Evolutionary conservation across 2,329 filamentous ascomycete species (phyloP), one percentile per base, ranked within the genome.

Genomic region (Didymella segeticola): DNA sequence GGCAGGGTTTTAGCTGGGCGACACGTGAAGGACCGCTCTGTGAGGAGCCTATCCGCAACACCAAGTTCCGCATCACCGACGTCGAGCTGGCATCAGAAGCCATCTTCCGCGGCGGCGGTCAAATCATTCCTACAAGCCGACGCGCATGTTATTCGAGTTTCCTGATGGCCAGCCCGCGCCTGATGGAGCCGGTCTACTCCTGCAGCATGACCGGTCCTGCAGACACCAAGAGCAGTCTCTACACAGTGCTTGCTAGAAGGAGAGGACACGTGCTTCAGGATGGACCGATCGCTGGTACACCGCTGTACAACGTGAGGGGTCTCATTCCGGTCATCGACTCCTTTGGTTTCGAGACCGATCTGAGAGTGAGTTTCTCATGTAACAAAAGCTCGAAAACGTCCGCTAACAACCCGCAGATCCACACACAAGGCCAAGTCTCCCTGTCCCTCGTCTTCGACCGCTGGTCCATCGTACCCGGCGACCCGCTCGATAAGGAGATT

Each of bases 41-140:
- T 75, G 95, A 99, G 88, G 95, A 99, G 80, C 95, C 95, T 27
- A 98, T 99, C 70, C 93, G 95, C 66, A 99, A 99, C 77, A 91
- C 91, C 65, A 97, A 96, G 72, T 99, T 99, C 83, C 91, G 93
- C 72, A 86, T 99, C 69, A 98, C 93, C 57, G 93, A 98, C 71
- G 86, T 96, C 47, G 82, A 89, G 34, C 83, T 99, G 17, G 93
- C 93, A 10, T 83, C 87, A 45, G 92, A 98, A 77, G 89, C 93
- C 45, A 98, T 99, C 70, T 96, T 92, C 81, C 87, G 95, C 45
- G 95, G 95, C 52, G 93, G 93, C 63, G 95, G 95, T 37, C 95
- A 99, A 75, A 96, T 99, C 71, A 99, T 99, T 72, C 95, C 95
- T 38, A 98, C 95, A 1, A 88, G 93, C 53, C 88, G 95, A 47